phyloP scores from a whole-genome alignment of 2,329 filamentous ascomycete species.

The Pseudonectria foliicola region DNA sequence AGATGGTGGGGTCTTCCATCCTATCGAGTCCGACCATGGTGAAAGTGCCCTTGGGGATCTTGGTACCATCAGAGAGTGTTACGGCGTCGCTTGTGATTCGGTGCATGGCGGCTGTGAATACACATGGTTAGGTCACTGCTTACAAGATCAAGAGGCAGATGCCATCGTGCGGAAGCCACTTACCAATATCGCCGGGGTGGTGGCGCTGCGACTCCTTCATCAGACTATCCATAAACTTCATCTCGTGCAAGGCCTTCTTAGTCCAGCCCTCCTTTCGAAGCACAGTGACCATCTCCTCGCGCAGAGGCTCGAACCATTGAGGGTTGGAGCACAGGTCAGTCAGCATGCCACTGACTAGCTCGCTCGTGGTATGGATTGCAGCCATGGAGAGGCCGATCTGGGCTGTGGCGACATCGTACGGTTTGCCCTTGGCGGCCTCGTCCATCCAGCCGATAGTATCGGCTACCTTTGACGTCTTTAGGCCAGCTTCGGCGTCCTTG shows the following conservation, averaged over 20 bases:
- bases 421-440: slow-evolving; percentile 27
- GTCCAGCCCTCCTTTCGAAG: slow-evolving; percentile 29
- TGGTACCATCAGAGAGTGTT: slow-evolving; percentile 6
- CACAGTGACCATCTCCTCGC: slow-evolving; percentile 30
- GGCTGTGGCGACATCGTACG: slow-evolving; percentile 6
- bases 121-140: too few species aligned
- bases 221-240: slow-evolving; percentile 42
- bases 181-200: slow-evolving; percentile 34
- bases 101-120: not conserved
- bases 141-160: not conserved
- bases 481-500: slow-evolving; percentile 5
- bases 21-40: slow-evolving; percentile 1
- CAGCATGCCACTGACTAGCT: slow-evolving; percentile 14
- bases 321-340: slow-evolving; percentile 32
- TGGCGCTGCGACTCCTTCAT: slow-evolving; percentile 43
- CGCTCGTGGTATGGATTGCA: slow-evolving; percentile 47
- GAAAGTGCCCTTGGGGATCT: slow-evolving; percentile 3
- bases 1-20: slow-evolving; percentile 1
- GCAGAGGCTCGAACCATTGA: slow-evolving; percentile 29
- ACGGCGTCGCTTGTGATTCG: slow-evolving; percentile 4
- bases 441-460: slow-evolving; percentile 52
- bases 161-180: slow-evolving; percentile 2
- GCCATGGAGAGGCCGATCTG: slow-evolving; percentile 33
- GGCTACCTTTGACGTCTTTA: slow-evolving; percentile 19
- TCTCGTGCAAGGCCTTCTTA: slow-evolving; percentile 34